Evolutionary conservation across 257 asterid genomes (phyloP).

Genomic region (Nicotiana knightiana): DNA sequence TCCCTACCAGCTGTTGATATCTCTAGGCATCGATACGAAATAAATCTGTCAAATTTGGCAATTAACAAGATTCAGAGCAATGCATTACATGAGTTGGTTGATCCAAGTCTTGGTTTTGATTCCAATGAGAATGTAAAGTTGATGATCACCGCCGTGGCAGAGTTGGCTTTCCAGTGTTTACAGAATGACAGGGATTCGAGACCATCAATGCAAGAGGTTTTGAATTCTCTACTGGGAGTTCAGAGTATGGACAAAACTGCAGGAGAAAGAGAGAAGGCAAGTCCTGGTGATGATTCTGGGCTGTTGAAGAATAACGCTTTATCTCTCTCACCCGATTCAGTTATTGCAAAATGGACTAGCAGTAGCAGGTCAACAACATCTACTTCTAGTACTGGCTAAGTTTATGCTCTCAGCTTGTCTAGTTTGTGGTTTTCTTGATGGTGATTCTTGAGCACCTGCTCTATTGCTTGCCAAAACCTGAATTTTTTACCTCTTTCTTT

Average conservation of each 20-base stretch:
- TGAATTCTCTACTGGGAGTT: conserved; percentile 36
- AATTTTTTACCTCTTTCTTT: background rate
- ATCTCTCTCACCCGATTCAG: conserved; percentile 26
- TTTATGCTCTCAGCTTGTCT: background rate
- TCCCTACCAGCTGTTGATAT: conserved; percentile 75
- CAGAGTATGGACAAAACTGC: conserved; percentile 27
- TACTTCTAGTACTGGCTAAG: conserved; percentile 4
- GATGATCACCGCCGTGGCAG: conserved; percentile 48
- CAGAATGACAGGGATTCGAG: conserved; percentile 62
- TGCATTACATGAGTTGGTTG: conserved; percentile 60
- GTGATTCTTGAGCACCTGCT: background rate
- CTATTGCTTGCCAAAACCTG: background rate
- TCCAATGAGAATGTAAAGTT: conserved; percentile 29
- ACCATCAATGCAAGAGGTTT: conserved; percentile 68
- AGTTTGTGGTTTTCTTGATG: background rate
- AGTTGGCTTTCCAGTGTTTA: conserved; percentile 68
- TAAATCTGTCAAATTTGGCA: conserved; percentile 71
- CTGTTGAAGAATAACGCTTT: conserved; percentile 16
- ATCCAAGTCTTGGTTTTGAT: conserved; percentile 45
- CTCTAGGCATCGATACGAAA: conserved; percentile 57
- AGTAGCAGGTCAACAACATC: conserved; percentile 3
- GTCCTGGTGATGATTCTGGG: conserved; percentile 28
- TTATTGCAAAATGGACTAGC: conserved; percentile 16
- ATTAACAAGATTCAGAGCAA: conserved; percentile 56
- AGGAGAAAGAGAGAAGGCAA: conserved; percentile 29